These are phyloP conservation scores for Lecanicillium sp. DNA, from an alignment of 2,329 filamentous ascomycete species.

Conservation along the genomic window DNA sequence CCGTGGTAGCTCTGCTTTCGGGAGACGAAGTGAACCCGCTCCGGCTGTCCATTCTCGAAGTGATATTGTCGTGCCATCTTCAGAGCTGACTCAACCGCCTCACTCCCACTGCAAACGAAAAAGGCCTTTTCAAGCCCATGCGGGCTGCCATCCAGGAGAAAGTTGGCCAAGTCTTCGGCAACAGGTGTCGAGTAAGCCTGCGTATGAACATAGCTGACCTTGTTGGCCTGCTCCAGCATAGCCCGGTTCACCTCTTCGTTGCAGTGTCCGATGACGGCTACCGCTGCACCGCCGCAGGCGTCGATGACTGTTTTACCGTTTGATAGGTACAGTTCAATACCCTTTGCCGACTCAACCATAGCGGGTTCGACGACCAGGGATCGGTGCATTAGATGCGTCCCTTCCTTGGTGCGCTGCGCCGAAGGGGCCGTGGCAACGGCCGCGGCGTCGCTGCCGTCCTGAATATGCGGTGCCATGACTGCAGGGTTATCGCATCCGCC, in stretches of 20 bases:
- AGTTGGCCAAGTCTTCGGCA: conserved; percentile 20
- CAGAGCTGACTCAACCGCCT: conserved; percentile 37
- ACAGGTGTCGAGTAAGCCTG: conserved; percentile 15
- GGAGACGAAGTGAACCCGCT: conserved; percentile 33
- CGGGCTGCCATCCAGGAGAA: conserved; percentile 16
- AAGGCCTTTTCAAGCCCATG: conserved; percentile 17
- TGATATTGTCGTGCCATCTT: conserved; percentile 43
- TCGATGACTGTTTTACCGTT: conserved; percentile 26
- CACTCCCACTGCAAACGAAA: conserved; percentile 18
- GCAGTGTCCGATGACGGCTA: conserved; percentile 56
- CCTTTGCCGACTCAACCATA: conserved; percentile 34
- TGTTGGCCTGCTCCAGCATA: conserved; percentile 44
- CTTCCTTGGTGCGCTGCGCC: conserved; percentile 3
- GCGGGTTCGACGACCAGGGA: conserved; percentile 20
- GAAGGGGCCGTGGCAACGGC: neutral
- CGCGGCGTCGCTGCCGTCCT: conserved; percentile 7
- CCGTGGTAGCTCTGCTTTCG: conserved; percentile 41
- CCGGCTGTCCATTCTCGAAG: conserved; percentile 27
- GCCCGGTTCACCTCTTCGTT: conserved; percentile 47
- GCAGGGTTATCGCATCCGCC: neutral
- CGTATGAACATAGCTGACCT: conserved; percentile 20
- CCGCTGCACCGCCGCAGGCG: conserved; percentile 31
- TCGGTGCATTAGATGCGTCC: conserved; percentile 23
- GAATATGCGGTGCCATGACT: conserved; percentile 13
- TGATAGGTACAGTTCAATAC: conserved; percentile 25